These are phyloP conservation scores for Pyronema domesticum DNA, from an alignment of 495 filamentous ascomycete genomes.

Conservation along the genomic window DNA sequence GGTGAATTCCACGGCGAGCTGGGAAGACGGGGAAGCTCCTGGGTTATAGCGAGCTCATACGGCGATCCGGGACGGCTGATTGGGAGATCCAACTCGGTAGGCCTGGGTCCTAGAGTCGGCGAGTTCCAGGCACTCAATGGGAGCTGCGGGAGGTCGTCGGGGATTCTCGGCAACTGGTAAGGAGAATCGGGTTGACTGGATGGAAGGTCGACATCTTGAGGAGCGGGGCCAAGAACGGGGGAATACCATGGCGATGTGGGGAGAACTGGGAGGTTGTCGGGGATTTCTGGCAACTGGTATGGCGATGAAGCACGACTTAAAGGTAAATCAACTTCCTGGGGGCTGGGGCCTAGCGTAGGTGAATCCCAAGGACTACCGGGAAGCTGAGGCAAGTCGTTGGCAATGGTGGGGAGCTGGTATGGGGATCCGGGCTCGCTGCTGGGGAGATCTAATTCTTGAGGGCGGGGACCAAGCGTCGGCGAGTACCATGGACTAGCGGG, in stretches of 20 bases:
- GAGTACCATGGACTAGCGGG: neutral
- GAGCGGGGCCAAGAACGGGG: neutral
- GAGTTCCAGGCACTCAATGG: neutral
- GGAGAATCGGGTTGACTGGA: neutral
- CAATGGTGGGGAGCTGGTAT: neutral
- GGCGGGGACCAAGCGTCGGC: neutral
- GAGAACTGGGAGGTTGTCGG: neutral
- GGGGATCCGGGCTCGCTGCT: conserved; percentile 5
- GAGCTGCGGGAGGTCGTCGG: neutral
- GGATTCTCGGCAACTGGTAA: neutral
- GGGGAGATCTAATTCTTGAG: conserved; percentile 1
- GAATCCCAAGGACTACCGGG: conserved; percentile 1
- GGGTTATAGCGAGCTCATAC: neutral
- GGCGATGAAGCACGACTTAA: neutral
- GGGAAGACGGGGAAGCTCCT: conserved; percentile 12
- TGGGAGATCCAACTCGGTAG: neutral
- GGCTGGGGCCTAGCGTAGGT: neutral
- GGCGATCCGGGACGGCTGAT: conserved; percentile 7
- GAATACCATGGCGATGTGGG: neutral
- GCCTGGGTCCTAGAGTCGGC: neutral
- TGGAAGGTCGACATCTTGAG: neutral
- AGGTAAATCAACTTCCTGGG: neutral
- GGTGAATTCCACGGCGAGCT: neutral
- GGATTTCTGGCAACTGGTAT: neutral
- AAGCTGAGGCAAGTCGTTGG: neutral